phyloP scores from a whole-genome alignment of 352 stramenopile species.

The Globisporangium yorkense region DNA sequence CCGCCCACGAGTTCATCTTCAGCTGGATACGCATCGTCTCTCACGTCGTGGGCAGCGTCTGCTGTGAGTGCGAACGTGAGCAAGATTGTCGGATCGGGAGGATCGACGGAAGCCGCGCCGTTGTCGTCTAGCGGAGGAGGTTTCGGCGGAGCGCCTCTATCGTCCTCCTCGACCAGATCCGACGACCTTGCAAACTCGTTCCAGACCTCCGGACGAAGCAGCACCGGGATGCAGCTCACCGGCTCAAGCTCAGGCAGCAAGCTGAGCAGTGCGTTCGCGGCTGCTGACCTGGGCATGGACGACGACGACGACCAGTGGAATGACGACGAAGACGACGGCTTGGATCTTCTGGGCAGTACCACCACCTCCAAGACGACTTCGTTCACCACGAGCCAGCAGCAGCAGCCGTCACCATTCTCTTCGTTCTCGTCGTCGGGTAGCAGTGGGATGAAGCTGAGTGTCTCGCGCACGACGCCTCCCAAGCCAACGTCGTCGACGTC shows the following conservation, averaged over 20 bases:
- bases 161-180: conserved; percentile 19
- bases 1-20: conserved; percentile 17
- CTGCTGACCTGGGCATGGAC: conserved; percentile 37
- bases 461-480: conserved; percentile 21
- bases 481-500: conserved; percentile 19
- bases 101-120: conserved; percentile 8
- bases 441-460: conserved; percentile 47
- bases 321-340: conserved; percentile 49
- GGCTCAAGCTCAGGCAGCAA: conserved; percentile 5
- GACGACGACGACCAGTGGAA: conserved; percentile 55
- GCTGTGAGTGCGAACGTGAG: conserved; percentile 61
- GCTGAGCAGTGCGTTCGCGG: conserved; percentile 35
- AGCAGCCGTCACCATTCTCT: conserved; percentile 21
- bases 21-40: conserved; percentile 49
- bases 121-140: conserved; percentile 3
- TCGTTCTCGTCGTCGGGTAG: conserved; percentile 20
- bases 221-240: conserved; percentile 13
- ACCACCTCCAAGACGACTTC: conserved; percentile 15
- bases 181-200: conserved; percentile 7
- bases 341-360: conserved; percentile 36
- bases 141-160: conserved; percentile 1
- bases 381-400: conserved; percentile 3
- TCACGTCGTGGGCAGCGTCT: conserved; percentile 73
- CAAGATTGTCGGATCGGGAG: conserved; percentile 50
- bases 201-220: background rate